phyloP scores from a whole-genome alignment of 2,329 filamentous ascomycete species.

The Raffaelea deltoideospora region DNA sequence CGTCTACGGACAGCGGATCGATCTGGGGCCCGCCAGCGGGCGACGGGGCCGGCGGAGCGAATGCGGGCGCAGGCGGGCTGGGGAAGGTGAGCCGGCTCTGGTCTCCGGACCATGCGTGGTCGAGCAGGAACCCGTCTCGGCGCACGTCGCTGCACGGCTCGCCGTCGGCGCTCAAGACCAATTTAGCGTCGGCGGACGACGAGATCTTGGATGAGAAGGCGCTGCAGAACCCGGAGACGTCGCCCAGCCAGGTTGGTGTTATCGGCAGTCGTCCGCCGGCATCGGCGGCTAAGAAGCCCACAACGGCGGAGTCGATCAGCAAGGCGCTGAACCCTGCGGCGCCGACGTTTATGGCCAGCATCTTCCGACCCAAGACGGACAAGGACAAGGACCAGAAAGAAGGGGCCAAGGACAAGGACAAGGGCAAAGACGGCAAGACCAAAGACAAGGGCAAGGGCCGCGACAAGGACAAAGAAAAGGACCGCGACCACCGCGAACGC shows the following conservation, averaged over 20 bases:
- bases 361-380: slow-evolving; percentile 35
- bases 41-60: slow-evolving; percentile 13
- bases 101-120: slow-evolving; percentile 43
- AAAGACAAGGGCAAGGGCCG: slow-evolving; percentile 22
- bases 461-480: slow-evolving; percentile 1
- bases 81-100: slow-evolving; percentile 46
- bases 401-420: slow-evolving; percentile 18
- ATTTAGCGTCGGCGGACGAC: slow-evolving; percentile 47
- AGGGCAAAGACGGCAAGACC: slow-evolving; percentile 22
- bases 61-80: slow-evolving; percentile 11
- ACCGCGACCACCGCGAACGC: too few relatives aligned
- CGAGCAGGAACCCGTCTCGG: slow-evolving; percentile 55
- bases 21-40: slow-evolving; percentile 51
- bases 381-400: slow-evolving; percentile 20
- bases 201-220: slow-evolving; percentile 47
- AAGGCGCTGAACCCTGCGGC: slow-evolving; percentile 72
- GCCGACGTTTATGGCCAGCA: slow-evolving; percentile 67
- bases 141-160: slow-evolving; percentile 71
- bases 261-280: slow-evolving; percentile 63
- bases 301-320: slow-evolving; percentile 28
- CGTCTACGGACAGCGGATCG: slow-evolving; percentile 63
- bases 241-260: slow-evolving; percentile 45
- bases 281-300: slow-evolving; percentile 26
- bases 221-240: slow-evolving; percentile 32
- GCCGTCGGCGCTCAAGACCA: slow-evolving; percentile 45